Conservation (phyloP, 169 alveolate species). For the Eimeria necatrix region DNA sequence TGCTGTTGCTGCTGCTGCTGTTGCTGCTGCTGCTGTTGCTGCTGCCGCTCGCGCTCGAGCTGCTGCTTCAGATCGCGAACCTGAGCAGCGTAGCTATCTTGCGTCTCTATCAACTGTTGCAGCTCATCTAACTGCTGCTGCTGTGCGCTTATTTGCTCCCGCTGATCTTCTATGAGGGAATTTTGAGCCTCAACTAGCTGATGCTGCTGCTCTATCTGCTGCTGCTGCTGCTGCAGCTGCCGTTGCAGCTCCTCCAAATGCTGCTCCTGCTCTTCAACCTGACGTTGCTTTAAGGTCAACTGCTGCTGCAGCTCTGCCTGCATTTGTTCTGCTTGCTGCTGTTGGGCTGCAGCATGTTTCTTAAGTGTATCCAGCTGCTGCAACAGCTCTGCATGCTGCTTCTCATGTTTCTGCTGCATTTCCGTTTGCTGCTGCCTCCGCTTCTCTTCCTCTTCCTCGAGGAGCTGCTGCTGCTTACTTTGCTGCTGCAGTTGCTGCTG, state of each 20-base stretch:
- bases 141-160: conserved; percentile 39
- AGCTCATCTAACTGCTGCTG: conserved; percentile 53
- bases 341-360: conserved; percentile 36
- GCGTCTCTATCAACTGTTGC: conserved; percentile 39
- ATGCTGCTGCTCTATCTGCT: conserved; percentile 49
- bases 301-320: conserved; percentile 39
- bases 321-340: conserved; percentile 50
- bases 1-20: conserved; percentile 37
- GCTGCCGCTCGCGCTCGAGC: conserved; percentile 40
- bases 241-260: not conserved
- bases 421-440: conserved; percentile 50
- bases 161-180: not conserved
- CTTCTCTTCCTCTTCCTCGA: conserved; percentile 12
- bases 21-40: conserved; percentile 7
- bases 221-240: conserved; percentile 65
- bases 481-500: conserved; percentile 66
- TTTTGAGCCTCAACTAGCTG: conserved; percentile 38
- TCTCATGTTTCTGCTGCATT: conserved; percentile 32
- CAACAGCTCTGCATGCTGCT: conserved; percentile 35
- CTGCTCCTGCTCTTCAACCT: conserved; percentile 34
- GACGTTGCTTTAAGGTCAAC: conserved; percentile 15
- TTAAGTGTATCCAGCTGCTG: conserved; percentile 5
- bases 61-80: conserved; percentile 44
- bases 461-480: not conserved
- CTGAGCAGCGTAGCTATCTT: conserved; percentile 36